phyloP scores from a whole-genome alignment of 129 eudicot genomes.

The Arctium lappa region DNA sequence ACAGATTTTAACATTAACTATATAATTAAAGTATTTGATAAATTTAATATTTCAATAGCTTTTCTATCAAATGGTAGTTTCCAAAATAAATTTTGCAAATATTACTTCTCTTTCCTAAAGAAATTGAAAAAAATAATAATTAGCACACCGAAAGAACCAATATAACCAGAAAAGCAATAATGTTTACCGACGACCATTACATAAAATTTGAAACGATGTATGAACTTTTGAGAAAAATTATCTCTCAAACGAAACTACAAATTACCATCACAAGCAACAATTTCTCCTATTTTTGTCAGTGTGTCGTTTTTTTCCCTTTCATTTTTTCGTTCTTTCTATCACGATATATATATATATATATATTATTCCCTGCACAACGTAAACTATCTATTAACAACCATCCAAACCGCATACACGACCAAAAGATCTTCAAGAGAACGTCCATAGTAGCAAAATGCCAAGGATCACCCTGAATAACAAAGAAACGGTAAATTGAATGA shows the following conservation, averaged over 20 bases:
- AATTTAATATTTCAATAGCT: no score
- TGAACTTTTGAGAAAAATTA: conserved; percentile 12
- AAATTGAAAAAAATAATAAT: no score
- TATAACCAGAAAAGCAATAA: background rate
- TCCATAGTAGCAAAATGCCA: background rate
- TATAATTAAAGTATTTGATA: no score
- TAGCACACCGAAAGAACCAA: background rate
- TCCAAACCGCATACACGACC: background rate
- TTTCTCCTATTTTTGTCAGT: background rate
- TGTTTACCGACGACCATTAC: background rate
- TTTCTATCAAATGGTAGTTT: no score
- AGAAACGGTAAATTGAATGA: background rate
- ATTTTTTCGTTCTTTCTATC: background rate
- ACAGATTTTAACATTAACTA: no score
- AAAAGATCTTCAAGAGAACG: background rate
- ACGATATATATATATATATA: background rate
- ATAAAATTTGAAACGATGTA: background rate
- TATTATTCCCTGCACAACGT: background rate
- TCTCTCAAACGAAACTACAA: background rate
- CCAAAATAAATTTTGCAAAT: no score
- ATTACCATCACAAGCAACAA: background rate
- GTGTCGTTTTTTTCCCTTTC: background rate
- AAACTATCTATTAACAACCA: conserved; percentile 31
- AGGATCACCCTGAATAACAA: conserved; percentile 2
- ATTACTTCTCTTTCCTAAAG: no score